Percentiles rank a stretch among this genome's conserved stretches.
Conservation (phyloP, 139 green algal species). For the Ostreobium quekettii region DNA sequence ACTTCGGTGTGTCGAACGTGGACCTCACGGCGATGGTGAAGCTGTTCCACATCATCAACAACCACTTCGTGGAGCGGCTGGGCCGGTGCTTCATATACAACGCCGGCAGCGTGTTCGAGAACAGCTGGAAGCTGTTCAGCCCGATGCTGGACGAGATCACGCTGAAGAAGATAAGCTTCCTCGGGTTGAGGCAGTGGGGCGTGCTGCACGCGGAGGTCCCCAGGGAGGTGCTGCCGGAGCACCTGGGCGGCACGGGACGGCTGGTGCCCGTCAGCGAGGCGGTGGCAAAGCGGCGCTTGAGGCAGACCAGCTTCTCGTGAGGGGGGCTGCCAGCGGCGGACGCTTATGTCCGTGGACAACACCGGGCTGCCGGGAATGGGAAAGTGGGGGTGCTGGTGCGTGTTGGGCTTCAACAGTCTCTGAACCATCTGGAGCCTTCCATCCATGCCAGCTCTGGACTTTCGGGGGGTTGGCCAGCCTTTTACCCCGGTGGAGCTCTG, state of each 20-base stretch:
- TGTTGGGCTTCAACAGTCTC: too few species aligned
- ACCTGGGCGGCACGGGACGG: slow-evolving; percentile 5
- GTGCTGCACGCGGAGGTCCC: slow-evolving; percentile 9
- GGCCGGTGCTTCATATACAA: slow-evolving; percentile 22
- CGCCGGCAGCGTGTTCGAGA: slow-evolving; percentile 30
- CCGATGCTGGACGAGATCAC: slow-evolving; percentile 25
- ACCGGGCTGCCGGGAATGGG: too few species aligned
- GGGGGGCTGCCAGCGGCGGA: too few species aligned
- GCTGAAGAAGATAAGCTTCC: slow-evolving; percentile 27
- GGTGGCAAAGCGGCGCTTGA: too few species aligned
- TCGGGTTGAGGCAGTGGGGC: slow-evolving; percentile 8
- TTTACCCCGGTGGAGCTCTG: too few species aligned
- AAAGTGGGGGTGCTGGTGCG: too few species aligned
- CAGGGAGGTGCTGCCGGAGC: slow-evolving; percentile 10
- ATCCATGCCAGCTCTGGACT: too few species aligned
- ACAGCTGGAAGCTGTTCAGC: slow-evolving; percentile 25
- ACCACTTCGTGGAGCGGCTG: slow-evolving; percentile 29
- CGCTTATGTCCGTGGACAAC: too few species aligned
- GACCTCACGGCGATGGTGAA: slow-evolving; percentile 31
- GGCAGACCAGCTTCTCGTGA: too few species aligned
- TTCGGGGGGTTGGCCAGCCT: too few species aligned
- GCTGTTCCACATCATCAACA: slow-evolving; percentile 26
- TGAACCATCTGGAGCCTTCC: too few species aligned
- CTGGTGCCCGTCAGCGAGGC: slow-evolving; percentile 10
- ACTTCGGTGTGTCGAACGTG: slow-evolving; percentile 27